Conservation (phyloP, 2,329 filamentous ascomycete genomes). For the Aspergillus neotritici region DNA sequence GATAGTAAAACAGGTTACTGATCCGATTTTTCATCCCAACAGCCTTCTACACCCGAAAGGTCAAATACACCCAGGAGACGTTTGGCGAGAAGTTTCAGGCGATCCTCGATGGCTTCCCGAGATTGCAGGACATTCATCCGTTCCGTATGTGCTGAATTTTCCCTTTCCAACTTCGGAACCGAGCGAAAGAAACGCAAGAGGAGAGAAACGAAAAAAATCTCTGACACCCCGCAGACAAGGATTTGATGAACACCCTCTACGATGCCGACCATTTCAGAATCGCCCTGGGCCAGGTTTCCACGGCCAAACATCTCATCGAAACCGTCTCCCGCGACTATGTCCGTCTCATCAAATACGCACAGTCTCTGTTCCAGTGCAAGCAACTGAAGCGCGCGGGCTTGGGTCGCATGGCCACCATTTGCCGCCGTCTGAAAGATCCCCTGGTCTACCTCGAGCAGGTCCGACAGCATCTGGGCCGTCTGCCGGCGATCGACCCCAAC, state of each 20-base stretch:
- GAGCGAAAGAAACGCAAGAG: too few species aligned
- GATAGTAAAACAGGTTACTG: too few species aligned
- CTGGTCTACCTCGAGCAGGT: constrained; percentile 94
- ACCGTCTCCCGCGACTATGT: constrained; percentile 95
- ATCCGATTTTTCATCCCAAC: constrained; percentile 11
- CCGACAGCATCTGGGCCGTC: constrained; percentile 91
- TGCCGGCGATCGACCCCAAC: constrained; percentile 97
- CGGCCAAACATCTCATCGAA: constrained; percentile 93
- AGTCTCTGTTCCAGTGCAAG: constrained; percentile 97
- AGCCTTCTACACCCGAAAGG: constrained; percentile 94
- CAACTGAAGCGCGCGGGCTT: constrained; percentile 94
- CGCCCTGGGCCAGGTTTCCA: constrained; percentile 90
- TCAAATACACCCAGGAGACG: constrained; percentile 97
- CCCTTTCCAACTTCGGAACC: too few species aligned
- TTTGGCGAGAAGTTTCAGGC: constrained; percentile 88
- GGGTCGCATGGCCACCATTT: constrained; percentile 96
- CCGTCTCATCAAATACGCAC: constrained; percentile 90
- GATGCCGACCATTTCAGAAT: constrained; percentile 98
- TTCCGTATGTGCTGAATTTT: constrained; percentile 59
- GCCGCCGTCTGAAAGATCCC: constrained; percentile 89
- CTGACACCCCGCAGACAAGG: constrained; percentile 50
- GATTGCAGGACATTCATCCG: constrained; percentile 88
- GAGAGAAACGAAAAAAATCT: not conserved
- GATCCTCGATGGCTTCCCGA: constrained; percentile 89
- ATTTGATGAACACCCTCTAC: constrained; percentile 94